Evolutionary conservation across 2,329 filamentous ascomycete species (phyloP), one percentile per base, ranked within the genome.

Genomic region (Verticillium nubilum): DNA sequence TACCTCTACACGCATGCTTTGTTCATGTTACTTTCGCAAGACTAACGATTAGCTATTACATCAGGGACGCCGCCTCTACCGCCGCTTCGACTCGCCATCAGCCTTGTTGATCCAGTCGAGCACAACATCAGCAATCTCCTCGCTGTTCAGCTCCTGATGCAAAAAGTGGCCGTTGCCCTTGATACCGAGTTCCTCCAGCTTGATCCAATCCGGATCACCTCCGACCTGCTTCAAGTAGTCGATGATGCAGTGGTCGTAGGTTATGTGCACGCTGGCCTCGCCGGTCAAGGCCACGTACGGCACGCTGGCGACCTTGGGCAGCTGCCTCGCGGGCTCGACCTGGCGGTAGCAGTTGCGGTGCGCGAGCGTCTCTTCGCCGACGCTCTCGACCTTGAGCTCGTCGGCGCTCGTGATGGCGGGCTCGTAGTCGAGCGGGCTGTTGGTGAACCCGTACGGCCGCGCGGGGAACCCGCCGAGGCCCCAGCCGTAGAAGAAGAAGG

Each of bases 191-290:
- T 79, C 72, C 3, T 69, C 73, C 56, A 83, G 69, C 61, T 78
- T 73, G 62, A 81, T 67, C 68, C 74, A 74, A 58, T 79, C 74
- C 1, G 74, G 73, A 4, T 68, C 66, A 3, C 76, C 76, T 2
- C 80, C 79, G 13, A 74, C 79, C 66, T 84, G 81, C 62, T 69
- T 63, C 61, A 84, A 64, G 63, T 77, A 84, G 37, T 70, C 66
- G n/a, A 80, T 76, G 1, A 78, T 82, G 63, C 80, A 83, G 64
- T 81, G 76, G 60, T 85, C 82, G 64, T 83, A 84, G 23, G 74
- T 71, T 15, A 74, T 73, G 68, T 84, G 81, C 54, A 77, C 81
- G 28, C 76, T 78, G 9, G 81, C 78, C 64, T 83, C 78, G 13
- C 73, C 71, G 0, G 78, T 82, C 25, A 80, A 67, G 17, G 81